Conservation (phyloP, 768 basidiomycete genomes). For the Leccinum fibrillosum region DNA sequence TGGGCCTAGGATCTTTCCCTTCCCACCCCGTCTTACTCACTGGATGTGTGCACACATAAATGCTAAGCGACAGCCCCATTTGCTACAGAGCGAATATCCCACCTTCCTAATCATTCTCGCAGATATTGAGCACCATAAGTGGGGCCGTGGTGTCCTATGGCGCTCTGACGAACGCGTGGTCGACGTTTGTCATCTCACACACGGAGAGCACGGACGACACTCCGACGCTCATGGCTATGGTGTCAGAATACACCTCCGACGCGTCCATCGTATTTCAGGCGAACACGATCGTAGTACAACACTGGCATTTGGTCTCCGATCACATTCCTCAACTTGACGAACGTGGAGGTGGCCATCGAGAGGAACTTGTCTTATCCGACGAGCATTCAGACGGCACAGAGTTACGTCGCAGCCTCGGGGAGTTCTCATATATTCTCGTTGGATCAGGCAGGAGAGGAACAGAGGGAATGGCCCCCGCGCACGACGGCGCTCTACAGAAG, state of each 20-base stretch:
- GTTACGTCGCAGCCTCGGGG: conserved; percentile 44
- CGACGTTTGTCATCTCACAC: conserved; percentile 52
- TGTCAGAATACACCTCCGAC: conserved; percentile 38
- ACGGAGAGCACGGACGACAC: conserved; percentile 47
- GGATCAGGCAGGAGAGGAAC: too few species aligned
- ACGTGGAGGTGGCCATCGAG: conserved; percentile 55
- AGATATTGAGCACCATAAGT: background rate
- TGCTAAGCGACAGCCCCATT: background rate
- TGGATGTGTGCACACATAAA: background rate
- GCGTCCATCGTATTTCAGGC: conserved; percentile 56
- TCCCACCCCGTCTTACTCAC: background rate
- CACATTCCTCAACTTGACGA: conserved; percentile 50
- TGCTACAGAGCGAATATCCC: background rate
- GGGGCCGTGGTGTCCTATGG: conserved; percentile 17
- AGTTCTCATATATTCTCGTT: conserved; percentile 5
- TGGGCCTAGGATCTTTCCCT: background rate
- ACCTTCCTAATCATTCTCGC: background rate
- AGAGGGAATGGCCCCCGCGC: too few species aligned
- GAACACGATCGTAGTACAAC: conserved; percentile 50
- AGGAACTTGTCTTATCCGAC: conserved; percentile 57
- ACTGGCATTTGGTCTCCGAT: conserved; percentile 49
- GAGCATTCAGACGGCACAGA: conserved; percentile 50
- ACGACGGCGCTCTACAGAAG: too few species aligned
- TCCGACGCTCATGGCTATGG: conserved; percentile 42
- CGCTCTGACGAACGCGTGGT: conserved; percentile 36